phyloP scores from a whole-genome alignment of 331 rosid species.

The Quercus lobata region DNA sequence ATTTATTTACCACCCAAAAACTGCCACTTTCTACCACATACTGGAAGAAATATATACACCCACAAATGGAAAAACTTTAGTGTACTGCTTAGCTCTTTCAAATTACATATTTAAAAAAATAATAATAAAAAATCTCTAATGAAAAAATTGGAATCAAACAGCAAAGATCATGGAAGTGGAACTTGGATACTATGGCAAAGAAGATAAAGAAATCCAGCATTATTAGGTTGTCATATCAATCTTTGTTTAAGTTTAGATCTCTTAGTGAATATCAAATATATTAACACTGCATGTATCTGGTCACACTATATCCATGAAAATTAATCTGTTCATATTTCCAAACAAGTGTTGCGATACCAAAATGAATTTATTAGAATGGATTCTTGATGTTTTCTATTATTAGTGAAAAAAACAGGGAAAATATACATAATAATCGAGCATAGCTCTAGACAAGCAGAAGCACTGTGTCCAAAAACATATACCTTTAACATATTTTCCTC shows the following conservation, averaged over 20 bases:
- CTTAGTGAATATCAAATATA: neutral
- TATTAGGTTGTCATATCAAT: neutral
- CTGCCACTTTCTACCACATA: no score
- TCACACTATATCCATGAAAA: neutral
- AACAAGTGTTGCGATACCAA: neutral
- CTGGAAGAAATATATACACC: neutral
- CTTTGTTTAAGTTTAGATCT: neutral
- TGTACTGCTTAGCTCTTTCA: neutral
- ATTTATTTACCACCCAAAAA: no score
- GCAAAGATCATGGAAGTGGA: neutral
- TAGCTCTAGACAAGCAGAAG: neutral
- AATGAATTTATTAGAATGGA: neutral
- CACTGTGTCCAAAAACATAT: conserved; percentile 15
- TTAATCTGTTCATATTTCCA: neutral
- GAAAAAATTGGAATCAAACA: neutral
- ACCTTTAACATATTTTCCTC: conserved; percentile 78
- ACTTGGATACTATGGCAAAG: neutral
- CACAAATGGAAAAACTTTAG: neutral
- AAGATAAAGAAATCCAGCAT: neutral
- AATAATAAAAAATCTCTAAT: neutral
- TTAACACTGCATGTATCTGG: neutral
- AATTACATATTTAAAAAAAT: neutral
- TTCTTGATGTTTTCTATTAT: neutral
- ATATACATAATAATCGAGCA: no score
- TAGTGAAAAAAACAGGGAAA: no score